phyloP scores from a whole-genome alignment of 257 asterid genomes.

The Petunia axillaris region DNA sequence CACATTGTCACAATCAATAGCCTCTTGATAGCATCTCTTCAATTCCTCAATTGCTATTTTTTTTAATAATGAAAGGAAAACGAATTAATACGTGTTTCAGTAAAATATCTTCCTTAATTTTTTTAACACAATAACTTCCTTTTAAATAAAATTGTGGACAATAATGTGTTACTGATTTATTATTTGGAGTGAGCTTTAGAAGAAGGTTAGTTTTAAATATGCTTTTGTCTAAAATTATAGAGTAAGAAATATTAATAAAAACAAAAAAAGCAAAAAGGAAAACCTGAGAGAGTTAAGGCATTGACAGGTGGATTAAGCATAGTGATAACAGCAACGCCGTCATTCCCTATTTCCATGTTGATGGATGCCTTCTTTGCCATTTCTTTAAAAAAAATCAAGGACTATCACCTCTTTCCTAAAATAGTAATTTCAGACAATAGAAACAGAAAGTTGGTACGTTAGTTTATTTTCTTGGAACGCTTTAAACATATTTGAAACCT shows the following conservation, averaged over 20 bases:
- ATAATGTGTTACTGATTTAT: too few relatives aligned
- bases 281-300: conserved; percentile 25
- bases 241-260: too few relatives aligned
- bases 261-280: not conserved
- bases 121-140: too few relatives aligned
- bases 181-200: too few relatives aligned
- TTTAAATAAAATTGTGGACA: too few relatives aligned
- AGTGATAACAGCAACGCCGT: conserved; percentile 22
- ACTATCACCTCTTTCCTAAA: not conserved
- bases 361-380: not conserved
- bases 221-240: too few relatives aligned
- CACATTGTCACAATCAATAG: conserved; percentile 47
- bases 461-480: too few relatives aligned
- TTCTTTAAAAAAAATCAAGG: not conserved
- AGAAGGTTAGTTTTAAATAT: too few relatives aligned
- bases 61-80: not conserved
- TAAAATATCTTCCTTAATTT: too few relatives aligned
- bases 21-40: conserved; percentile 47
- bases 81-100: too few relatives aligned
- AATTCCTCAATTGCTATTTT: conserved; percentile 49
- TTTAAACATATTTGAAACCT: too few relatives aligned
- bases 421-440: not conserved
- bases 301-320: conserved; percentile 21
- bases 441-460: too few relatives aligned
- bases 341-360: conserved; percentile 24